Conservation (phyloP, 2,329 filamentous ascomycete genomes). For the Sporothrix euskadiensis region DNA sequence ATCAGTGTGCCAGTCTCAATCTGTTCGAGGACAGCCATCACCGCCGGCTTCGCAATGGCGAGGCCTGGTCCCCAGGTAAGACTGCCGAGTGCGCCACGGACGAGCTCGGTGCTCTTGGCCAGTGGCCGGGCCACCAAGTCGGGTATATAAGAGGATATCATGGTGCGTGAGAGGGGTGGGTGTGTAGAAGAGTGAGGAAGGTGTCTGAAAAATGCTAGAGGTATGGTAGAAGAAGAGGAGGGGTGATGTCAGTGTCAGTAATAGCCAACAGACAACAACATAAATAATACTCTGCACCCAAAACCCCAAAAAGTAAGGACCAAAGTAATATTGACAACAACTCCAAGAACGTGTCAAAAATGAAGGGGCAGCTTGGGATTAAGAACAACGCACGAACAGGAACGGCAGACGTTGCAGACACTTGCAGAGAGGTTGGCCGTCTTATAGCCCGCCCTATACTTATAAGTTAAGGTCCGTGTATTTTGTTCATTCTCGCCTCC, state of each 20-base stretch:
- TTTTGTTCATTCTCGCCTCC: no score
- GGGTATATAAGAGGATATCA: constrained; percentile 35
- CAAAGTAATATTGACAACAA: neutral
- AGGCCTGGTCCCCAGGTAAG: constrained; percentile 52
- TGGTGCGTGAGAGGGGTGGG: neutral
- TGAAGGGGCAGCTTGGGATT: neutral
- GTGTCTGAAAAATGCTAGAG: neutral
- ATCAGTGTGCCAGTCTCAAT: constrained; percentile 53
- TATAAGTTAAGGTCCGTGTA: neutral
- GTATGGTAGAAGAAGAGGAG: no score
- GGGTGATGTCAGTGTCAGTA: neutral
- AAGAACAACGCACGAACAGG: neutral
- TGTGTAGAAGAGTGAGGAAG: neutral
- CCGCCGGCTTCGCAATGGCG: constrained; percentile 48
- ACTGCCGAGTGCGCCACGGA: constrained; percentile 47
- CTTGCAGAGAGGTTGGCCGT: neutral
- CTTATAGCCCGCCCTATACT: constrained; percentile 5
- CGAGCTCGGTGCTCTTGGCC: constrained; percentile 43
- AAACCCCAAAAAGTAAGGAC: neutral
- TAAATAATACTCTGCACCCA: neutral
- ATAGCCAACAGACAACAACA: neutral
- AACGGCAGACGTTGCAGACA: neutral
- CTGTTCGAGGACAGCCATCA: constrained; percentile 49
- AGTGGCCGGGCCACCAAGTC: constrained; percentile 43
- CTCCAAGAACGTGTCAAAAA: neutral